Base-by-base conservation (phyloP, 2,329 filamentous ascomycete species). In the Stenocarpella maydis region DNA sequence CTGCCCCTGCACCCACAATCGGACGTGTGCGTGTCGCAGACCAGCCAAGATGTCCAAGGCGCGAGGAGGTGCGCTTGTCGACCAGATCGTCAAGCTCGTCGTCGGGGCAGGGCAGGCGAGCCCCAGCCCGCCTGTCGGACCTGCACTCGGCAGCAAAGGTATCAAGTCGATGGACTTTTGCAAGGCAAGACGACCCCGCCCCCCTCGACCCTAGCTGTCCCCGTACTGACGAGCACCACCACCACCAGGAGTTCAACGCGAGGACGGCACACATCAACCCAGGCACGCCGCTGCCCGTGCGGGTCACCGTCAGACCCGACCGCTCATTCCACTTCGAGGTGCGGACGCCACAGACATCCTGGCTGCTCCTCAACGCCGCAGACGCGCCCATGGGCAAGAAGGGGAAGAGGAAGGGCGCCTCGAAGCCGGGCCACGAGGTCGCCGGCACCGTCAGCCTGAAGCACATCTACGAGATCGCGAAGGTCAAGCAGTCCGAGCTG, bases 161-260 rank as follows among this genome's bases (percentile, higher is more conserved):
- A 92, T 99, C 72, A 99, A 99, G 86, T 97, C 93, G 69, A 99
- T 99, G 91, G 96, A 99, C 83, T 99, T 98, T 81, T 98, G 96
- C 90, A 98, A 98, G 88, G 95, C 97, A 71, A 71, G 80, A 55
- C 63, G 41, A 53, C 17, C 45, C 34, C 12, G 80, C 69, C 78
- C 34, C 45, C 47, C 58, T 53, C 39, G 26, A 65, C 19, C 26
- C 34, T 58, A 41, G 65, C 34, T 31, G 49, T 47, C 24, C 21
- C 24, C 21, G 49, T 53, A 70, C 72, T 73, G 69, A 72, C 74
- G 58, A 67, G 67, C 47, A 72, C 15, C 39, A 34, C 41, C 47
- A 72, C 17, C 37, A 28, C 41, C 75, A 98, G 95, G 96, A 98
- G 82, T 98, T 98, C 88, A 98, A 98, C 80, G 95, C 95, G 41